These are phyloP conservation scores for Microglena sp. DNA, from an alignment of 139 green algal species.

Conservation along the genomic window DNA sequence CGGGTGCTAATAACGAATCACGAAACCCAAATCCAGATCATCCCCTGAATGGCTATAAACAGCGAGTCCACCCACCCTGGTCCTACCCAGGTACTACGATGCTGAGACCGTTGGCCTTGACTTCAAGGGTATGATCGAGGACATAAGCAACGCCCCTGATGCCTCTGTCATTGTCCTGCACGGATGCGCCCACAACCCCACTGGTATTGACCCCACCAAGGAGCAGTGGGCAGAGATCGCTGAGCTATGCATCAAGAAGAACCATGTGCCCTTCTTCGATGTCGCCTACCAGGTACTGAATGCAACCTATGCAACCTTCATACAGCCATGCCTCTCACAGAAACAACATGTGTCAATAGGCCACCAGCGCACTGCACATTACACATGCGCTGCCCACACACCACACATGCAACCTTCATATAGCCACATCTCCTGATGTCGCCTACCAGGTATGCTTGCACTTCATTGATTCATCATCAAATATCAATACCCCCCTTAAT, in stretches of 20 bases:
- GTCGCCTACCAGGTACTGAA: constrained; percentile 77
- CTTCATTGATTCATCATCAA: too few relatives aligned
- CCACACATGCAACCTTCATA: neutral
- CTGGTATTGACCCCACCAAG: constrained; percentile 88
- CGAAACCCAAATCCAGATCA: too few relatives aligned
- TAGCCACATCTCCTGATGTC: neutral
- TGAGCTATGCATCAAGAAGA: constrained; percentile 68
- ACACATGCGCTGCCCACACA: neutral
- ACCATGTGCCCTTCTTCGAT: constrained; percentile 94
- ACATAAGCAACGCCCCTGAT: constrained; percentile 75
- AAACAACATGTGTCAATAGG: neutral
- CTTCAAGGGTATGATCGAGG: constrained; percentile 87
- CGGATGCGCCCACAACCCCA: constrained; percentile 97
- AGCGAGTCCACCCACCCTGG: too few relatives aligned
- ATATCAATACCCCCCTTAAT: too few relatives aligned
- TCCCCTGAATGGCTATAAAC: too few relatives aligned
- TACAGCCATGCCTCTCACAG: neutral
- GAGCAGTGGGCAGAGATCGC: constrained; percentile 92
- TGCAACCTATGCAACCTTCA: neutral
- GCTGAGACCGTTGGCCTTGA: constrained; percentile 86
- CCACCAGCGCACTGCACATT: neutral
- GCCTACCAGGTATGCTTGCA: neutral
- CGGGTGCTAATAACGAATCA: too few relatives aligned
- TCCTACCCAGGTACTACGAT: constrained; percentile 86
- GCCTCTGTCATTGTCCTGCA: constrained; percentile 91